Evolutionary conservation across 768 basidiomycete species (phyloP), one percentile per base, ranked within the genome.

Genomic region (Cyathus striatus): DNA sequence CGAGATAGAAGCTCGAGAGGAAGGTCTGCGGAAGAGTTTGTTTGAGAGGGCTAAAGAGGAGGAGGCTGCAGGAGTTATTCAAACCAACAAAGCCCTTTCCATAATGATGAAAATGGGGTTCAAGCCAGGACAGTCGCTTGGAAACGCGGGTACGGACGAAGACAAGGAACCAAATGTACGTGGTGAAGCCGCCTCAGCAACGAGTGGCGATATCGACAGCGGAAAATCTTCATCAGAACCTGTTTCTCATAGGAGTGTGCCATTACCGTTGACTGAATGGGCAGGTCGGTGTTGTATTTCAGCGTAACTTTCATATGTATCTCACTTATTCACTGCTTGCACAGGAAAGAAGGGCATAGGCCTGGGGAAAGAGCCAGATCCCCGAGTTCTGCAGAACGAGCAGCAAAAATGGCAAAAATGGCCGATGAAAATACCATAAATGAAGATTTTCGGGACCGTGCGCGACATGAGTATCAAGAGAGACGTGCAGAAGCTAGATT

Each of bases 31-130:
- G 59, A 89, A 75, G 62, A 90, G 83, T 62, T 76, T 92, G 17
- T 90, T 93, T 52, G 84, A 88, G 54, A 72, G 78, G 33, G 86
- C 84, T 18, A 72, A 76, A 57, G 84, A 88, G 55, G 76, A 79
- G 34, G 73, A 78, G 48, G 73, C 72, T 46, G 68, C 64, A 35
- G 80, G 76, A 5, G 55, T 69, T 17, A 64, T 67, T 32, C 61
- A 68, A 41, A 70, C 75, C 33, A 90, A 78, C 67, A 92, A 90
- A 59, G 90, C 90, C 6, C 66, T 92, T 42, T 75, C 78, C 13
- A 91, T 93, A 69, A 93, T 93, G 90, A 80, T 86, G 76, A 91
- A 87, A 66, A 92, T 92, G 90, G 90, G 90, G 1, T 93, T 89
- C 68, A 85, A 84, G 64, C 81, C 86, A 2, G 90, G 90, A 13